Base-by-base conservation (phyloP, 129 eudicot genomes). In the Flaveria sonorensis region DNA sequence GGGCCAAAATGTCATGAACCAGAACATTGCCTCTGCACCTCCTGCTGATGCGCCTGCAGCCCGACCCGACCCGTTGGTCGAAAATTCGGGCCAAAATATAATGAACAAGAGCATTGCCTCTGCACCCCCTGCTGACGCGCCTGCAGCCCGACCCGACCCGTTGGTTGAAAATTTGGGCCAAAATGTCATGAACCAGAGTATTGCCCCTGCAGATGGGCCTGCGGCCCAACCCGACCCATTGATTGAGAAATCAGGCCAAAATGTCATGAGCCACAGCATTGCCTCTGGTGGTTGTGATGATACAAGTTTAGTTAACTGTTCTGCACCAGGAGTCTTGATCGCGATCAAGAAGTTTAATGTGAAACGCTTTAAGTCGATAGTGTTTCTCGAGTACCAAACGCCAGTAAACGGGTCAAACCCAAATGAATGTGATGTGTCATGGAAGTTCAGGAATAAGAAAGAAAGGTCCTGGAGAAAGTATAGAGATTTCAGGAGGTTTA, bases 401-500 rank as follows among this genome's bases (percentile, higher is more conserved):
- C 99, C 97, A 0, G 94, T 89, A n/a, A 88, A 91, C 47, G 96
- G 96, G 71, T 85, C 94, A 11, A 88, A 78, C 68, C 82, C 85
- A 10, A 85, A 87, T 61, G 96, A 95, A 68, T 95, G 99, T 82
- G 99, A 95, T 70, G 97, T 95, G 74, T 55, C 91, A 19, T 95
- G 99, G 99, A 89, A 84, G 81, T 95, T 86, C 81, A 68, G 96
- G 84, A 95, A 95, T 74, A 85, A 84, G 82, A 95, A 85, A 70
- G 99, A 95, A 83, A 95, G 84, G 68, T 95, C 99, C 3, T 95
- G 99, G 99, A 89, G 99, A 72, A 87, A 80, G 85, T 95, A 95
- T 68, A 78, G 97, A 81, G 99, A 95, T 85, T 95, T 95, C 56
- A 81, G 99, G 56, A 84, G 97, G 89, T 91, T 87, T 79, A 89